These are phyloP conservation scores for Neofusicoccum sp. DNA, from an alignment of 2,329 filamentous ascomycete species.

Conservation along the genomic window DNA sequence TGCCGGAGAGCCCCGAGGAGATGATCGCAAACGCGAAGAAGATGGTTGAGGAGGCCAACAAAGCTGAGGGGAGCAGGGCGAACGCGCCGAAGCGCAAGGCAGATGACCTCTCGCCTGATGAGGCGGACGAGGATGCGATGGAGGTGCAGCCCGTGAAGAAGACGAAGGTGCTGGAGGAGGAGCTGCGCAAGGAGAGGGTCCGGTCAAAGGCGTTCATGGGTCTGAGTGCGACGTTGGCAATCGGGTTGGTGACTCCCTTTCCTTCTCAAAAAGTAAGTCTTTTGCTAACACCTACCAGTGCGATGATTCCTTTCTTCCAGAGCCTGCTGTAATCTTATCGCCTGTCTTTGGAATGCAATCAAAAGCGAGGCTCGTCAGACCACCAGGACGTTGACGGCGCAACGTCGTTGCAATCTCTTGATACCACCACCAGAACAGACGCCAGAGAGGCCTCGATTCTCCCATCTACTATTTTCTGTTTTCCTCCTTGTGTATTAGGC, in stretches of 20 bases:
- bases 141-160: conserved; percentile 65
- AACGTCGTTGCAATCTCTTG: not conserved
- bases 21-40: conserved; percentile 85
- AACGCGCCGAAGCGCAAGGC: conserved; percentile 37
- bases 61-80: conserved; percentile 40
- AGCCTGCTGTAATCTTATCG: conserved; percentile 7
- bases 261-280: not conserved
- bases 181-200: conserved; percentile 81
- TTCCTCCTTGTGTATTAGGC: not conserved
- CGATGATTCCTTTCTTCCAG: conserved; percentile 17
- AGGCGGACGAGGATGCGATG: conserved; percentile 40
- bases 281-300: not conserved
- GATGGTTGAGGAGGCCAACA: conserved; percentile 76
- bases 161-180: conserved; percentile 68
- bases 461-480: not conserved
- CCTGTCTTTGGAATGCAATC: not conserved
- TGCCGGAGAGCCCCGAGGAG: conserved; percentile 72
- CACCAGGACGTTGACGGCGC: not conserved
- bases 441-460: not conserved
- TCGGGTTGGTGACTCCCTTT: conserved; percentile 70
- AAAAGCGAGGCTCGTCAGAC: not conserved
- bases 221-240: conserved; percentile 78
- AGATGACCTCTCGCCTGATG: conserved; percentile 61
- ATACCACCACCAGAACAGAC: conserved; percentile 1
- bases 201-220: conserved; percentile 82